Base-by-base conservation (phyloP, 2,329 filamentous ascomycete genomes). In the Talaromyces sp. region DNA sequence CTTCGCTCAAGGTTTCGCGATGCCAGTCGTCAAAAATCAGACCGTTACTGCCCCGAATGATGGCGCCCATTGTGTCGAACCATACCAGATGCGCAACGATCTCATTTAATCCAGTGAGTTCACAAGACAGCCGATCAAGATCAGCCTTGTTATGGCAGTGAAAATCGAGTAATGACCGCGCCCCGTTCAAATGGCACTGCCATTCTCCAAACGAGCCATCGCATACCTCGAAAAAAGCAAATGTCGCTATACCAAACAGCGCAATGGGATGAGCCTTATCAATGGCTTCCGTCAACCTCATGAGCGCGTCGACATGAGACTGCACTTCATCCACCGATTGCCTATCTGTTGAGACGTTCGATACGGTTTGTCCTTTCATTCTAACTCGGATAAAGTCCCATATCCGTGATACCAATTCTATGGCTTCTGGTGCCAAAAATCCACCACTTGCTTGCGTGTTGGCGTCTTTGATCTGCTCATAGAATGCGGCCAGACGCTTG, bases 181-280 rank as follows among this genome's bases (percentile, higher is more conserved):
- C 79, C 1, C 79, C 79, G 43, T 76, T 72, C 0, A 81, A 68
- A 68, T 81, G 78, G 5, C 76, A 71, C 47, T 71, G 66, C 72
- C 72, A 73, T 48, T 69, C 76, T 65, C 79, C 79, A 75, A 81
- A 82, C 0, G 77, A 72, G 0, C 77, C 74, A 35, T 80, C 78
- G 45, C 75, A 80, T 0, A 82, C 79, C 13, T 81, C 79, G 31
- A 81, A 78, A 39, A 82, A 76, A 0, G 79, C 79, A 66, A 82
- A 81, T 0, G 77, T 78, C 0, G 79, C 79, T 19, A 82, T 81
- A 1, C 78, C 79, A 4, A 82, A 72, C 9, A 82, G 72, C 0
- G 79, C 79, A 58, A 81, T 73, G 0, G 79, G 79, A 39, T 81
- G 75, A 1, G 77, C 78, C 0, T 73, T 77, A 37, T 75, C 74